These are phyloP conservation scores for Cryptococcus depauperatus DNA, from an alignment of 1,284 basidiomycete genomes.

Conservation along the genomic window DNA sequence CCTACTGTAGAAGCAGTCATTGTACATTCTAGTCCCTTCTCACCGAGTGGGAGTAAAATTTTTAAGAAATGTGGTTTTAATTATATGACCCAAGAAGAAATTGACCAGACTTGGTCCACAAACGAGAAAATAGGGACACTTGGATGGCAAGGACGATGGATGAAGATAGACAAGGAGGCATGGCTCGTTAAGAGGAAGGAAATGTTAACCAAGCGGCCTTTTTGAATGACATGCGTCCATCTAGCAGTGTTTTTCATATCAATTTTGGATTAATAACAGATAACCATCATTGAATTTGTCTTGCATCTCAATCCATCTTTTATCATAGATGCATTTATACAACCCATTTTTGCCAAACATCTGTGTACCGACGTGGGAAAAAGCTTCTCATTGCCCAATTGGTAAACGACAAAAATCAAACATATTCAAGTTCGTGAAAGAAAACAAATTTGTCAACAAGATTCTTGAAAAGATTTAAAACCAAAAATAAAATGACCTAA, in stretches of 20 bases:
- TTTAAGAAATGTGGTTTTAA: constrained; percentile 52
- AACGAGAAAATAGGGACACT: constrained; percentile 10
- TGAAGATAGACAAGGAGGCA: constrained; percentile 8
- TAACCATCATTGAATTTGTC: too few species aligned
- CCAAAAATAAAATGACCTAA: too few species aligned
- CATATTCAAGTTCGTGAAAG: too few species aligned
- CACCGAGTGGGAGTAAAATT: constrained; percentile 39
- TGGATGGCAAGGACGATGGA: constrained; percentile 15
- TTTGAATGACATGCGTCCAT: neutral
- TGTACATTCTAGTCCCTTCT: constrained; percentile 52
- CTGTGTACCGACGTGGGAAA: too few species aligned
- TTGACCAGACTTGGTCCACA: neutral
- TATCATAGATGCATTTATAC: too few species aligned
- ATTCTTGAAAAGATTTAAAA: too few species aligned
- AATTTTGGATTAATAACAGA: neutral
- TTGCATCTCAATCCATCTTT: too few species aligned
- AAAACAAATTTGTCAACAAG: too few species aligned
- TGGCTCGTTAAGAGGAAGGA: constrained; percentile 8
- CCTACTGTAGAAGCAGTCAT: constrained; percentile 37
- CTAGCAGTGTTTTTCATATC: neutral
- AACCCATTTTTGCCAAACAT: too few species aligned
- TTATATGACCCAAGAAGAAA: neutral
- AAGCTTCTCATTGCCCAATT: too few species aligned
- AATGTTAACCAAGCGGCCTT: constrained; percentile 4
- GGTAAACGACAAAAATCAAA: too few species aligned